phyloP scores from a whole-genome alignment of 306 rosid genomes.

The Vachellia collinsii region DNA sequence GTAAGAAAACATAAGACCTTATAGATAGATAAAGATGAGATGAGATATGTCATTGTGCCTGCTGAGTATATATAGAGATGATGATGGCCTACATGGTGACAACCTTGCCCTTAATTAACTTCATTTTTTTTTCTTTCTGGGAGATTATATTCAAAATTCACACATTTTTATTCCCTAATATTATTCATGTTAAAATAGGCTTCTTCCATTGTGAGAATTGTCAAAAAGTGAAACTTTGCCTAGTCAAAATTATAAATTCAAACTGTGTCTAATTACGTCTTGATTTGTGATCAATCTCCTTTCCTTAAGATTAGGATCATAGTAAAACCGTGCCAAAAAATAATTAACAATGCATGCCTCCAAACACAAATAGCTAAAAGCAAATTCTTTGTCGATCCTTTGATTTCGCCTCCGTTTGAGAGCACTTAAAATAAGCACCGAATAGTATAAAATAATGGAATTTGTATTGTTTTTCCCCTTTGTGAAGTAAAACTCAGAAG shows the following conservation, averaged over 20 bases:
- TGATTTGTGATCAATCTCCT: background rate
- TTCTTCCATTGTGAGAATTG: background rate
- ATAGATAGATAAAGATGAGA: constrained; percentile 37
- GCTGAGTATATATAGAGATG: constrained; percentile 61
- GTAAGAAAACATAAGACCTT: constrained; percentile 37
- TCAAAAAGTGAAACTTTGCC: background rate
- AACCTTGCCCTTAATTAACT: constrained; percentile 38
- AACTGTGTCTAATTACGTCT: background rate
- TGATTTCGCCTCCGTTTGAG: too few relatives aligned
- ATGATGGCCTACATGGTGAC: constrained; percentile 52
- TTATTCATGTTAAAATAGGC: background rate
- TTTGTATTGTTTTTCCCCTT: background rate
- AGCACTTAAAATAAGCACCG: too few relatives aligned
- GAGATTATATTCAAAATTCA: background rate
- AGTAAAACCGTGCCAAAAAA: too few relatives aligned
- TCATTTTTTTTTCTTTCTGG: background rate
- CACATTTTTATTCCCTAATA: background rate
- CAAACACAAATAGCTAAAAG: background rate
- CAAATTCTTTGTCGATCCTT: background rate
- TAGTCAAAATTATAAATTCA: background rate
- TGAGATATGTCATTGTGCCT: constrained; percentile 46
- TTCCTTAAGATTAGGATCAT: background rate
- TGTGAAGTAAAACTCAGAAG: background rate
- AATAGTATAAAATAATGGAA: too few relatives aligned
- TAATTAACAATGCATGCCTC: too few relatives aligned